Evolutionary conservation across 306 rosid genomes (phyloP).

Genomic region (Castanea mollissima): DNA sequence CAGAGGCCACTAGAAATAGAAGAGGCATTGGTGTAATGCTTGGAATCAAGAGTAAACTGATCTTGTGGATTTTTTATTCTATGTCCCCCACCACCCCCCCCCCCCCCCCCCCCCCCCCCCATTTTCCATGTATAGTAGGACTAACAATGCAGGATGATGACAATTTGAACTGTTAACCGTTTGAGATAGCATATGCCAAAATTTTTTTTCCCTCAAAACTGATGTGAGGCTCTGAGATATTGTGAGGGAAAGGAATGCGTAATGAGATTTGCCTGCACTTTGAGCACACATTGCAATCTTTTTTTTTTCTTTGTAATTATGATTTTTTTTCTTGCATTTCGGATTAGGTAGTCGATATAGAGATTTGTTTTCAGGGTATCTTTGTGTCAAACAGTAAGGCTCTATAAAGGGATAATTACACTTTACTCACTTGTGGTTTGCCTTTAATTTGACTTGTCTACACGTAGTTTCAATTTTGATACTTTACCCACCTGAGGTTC

Average conservation of each 20-base stretch:
- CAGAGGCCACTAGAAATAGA: slow-evolving; percentile 9
- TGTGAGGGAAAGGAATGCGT: not conserved
- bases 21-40: slow-evolving; percentile 31
- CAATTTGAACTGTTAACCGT: slow-evolving; percentile 1
- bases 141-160: slow-evolving; percentile 45
- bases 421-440: too few species aligned
- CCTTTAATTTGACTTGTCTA: too few species aligned
- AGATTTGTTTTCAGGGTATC: too few species aligned
- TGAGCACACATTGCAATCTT: too few species aligned
- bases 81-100: not conserved
- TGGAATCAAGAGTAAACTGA: slow-evolving; percentile 30
- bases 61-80: slow-evolving; percentile 5
- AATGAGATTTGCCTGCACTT: slow-evolving; percentile 3
- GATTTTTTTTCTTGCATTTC: too few species aligned
- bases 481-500: too few species aligned
- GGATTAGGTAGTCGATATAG: too few species aligned
- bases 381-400: too few species aligned
- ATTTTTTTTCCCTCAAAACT: slow-evolving; percentile 7
- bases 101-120: too few species aligned
- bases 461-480: too few species aligned
- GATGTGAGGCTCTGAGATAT: slow-evolving; percentile 7
- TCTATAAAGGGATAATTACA: too few species aligned
- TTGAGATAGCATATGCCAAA: slow-evolving; percentile 7
- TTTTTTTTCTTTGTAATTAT: too few species aligned
- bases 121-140: slow-evolving; percentile 50